Conservation (phyloP, 495 filamentous ascomycete genomes). For the Tuber calosporum region DNA sequence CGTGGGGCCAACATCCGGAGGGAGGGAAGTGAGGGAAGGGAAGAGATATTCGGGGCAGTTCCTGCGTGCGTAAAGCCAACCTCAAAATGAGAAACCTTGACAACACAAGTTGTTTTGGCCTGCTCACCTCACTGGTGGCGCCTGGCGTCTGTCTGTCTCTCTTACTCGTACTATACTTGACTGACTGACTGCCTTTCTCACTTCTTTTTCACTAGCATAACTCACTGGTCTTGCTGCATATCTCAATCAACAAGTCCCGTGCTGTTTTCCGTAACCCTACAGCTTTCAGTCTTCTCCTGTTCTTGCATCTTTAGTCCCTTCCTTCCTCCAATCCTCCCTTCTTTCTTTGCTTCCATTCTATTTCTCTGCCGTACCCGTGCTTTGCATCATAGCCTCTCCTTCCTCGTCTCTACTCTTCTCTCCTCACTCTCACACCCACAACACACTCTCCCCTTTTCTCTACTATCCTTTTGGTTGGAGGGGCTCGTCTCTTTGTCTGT, state of each 20-base stretch:
- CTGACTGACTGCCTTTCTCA: neutral
- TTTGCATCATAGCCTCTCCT: neutral
- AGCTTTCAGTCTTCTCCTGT: neutral
- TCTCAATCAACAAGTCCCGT: neutral
- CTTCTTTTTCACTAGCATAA: neutral
- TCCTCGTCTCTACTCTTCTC: neutral
- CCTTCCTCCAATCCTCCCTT: conserved; percentile 1
- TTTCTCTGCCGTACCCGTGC: neutral
- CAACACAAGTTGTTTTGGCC: neutral
- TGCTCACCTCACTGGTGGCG: neutral
- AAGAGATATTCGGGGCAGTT: neutral
- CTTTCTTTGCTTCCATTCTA: neutral
- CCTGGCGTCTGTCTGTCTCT: neutral
- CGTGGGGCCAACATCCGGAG: neutral
- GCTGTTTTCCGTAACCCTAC: neutral
- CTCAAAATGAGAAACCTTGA: neutral
- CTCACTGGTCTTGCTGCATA: neutral
- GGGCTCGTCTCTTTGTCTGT: neutral
- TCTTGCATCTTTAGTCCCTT: neutral
- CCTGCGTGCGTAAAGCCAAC: neutral
- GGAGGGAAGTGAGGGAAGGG: neutral
- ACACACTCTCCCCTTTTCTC: neutral
- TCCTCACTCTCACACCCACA: neutral
- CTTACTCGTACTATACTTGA: too few relatives aligned
- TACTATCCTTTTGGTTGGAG: neutral